phyloP scores from a whole-genome alignment of 257 asterid genomes.

The Nicotiana otophora region DNA sequence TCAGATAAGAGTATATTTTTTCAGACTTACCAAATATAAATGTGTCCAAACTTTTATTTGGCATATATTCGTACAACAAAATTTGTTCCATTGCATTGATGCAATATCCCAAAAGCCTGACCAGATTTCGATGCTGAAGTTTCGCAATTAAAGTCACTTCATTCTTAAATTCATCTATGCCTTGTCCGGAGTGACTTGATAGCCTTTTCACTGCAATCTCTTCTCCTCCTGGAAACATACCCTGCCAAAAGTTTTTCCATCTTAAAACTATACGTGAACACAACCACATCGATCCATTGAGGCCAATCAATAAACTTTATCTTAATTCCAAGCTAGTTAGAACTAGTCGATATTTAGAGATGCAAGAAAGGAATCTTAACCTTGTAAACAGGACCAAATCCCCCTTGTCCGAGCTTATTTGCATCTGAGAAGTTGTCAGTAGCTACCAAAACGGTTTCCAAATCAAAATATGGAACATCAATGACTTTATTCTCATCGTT shows the following conservation, averaged over 20 bases:
- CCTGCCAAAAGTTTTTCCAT: conserved; percentile 7
- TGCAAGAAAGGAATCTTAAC: not conserved
- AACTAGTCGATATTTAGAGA: not conserved
- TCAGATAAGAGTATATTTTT: too few relatives aligned
- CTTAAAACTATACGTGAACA: not conserved
- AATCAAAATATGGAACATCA: not conserved
- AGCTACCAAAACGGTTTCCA: not conserved
- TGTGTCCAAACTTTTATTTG: too few relatives aligned
- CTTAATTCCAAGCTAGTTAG: too few relatives aligned
- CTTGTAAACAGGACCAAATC: not conserved
- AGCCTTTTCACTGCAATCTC: conserved; percentile 30
- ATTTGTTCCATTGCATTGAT: conserved; percentile 13
- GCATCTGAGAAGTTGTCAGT: conserved; percentile 8
- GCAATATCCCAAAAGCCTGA: conserved; percentile 14
- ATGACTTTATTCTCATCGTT: not conserved
- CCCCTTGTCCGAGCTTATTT: conserved; percentile 7
- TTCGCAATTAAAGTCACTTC: not conserved
- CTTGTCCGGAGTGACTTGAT: conserved; percentile 20
- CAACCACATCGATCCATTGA: not conserved
- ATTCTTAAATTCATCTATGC: conserved; percentile 14
- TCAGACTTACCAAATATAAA: conserved; percentile 16
- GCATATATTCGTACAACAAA: not conserved
- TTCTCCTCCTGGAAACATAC: conserved; percentile 11
- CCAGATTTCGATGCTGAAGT: conserved; percentile 5
- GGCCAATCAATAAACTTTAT: not conserved